phyloP scores from a whole-genome alignment of 2,329 filamentous ascomycete genomes.

The Colletotrichum somersetense region DNA sequence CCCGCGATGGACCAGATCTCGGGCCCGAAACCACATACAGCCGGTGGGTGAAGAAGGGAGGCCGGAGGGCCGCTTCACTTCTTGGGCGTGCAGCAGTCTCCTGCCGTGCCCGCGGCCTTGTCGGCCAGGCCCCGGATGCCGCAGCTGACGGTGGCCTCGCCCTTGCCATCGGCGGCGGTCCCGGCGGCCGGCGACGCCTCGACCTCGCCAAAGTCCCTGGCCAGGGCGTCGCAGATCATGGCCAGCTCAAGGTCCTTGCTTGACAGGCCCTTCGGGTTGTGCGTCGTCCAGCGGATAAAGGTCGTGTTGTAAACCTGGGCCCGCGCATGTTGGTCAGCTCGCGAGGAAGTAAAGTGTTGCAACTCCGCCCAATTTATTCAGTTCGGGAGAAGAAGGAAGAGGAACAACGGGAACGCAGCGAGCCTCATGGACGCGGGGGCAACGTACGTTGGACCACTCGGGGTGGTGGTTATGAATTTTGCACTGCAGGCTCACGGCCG shows the following conservation, averaged over 20 bases:
- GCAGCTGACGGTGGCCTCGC: slow-evolving; percentile 49
- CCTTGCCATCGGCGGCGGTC: slow-evolving; percentile 60
- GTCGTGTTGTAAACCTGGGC: slow-evolving; percentile 76
- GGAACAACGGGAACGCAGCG: neutral
- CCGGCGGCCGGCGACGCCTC: slow-evolving; percentile 43
- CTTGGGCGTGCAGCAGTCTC: slow-evolving; percentile 68
- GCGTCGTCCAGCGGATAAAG: slow-evolving; percentile 80
- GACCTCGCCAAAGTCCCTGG: slow-evolving; percentile 68
- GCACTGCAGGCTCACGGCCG: slow-evolving; percentile 75
- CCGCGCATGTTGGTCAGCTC: neutral
- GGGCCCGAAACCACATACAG: neutral
- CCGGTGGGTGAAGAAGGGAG: neutral
- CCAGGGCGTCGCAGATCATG: slow-evolving; percentile 70
- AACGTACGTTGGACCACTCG: slow-evolving; percentile 78
- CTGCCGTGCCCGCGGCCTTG: slow-evolving; percentile 58
- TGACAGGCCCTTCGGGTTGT: slow-evolving; percentile 75
- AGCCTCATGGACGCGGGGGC: neutral
- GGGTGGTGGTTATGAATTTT: slow-evolving; percentile 79
- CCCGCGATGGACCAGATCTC: neutral
- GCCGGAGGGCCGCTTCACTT: slow-evolving; percentile 45
- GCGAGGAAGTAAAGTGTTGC: neutral
- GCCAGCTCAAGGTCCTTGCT: slow-evolving; percentile 74
- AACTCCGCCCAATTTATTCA: neutral
- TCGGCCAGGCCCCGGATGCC: slow-evolving; percentile 60
- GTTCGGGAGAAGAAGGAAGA: neutral